A percentile compares a stretch with the other conserved stretches of the same genome.
Evolutionary conservation across 2,329 filamentous ascomycete genomes (phyloP).

Genomic region (Fusarium cyanostomum): DNA sequence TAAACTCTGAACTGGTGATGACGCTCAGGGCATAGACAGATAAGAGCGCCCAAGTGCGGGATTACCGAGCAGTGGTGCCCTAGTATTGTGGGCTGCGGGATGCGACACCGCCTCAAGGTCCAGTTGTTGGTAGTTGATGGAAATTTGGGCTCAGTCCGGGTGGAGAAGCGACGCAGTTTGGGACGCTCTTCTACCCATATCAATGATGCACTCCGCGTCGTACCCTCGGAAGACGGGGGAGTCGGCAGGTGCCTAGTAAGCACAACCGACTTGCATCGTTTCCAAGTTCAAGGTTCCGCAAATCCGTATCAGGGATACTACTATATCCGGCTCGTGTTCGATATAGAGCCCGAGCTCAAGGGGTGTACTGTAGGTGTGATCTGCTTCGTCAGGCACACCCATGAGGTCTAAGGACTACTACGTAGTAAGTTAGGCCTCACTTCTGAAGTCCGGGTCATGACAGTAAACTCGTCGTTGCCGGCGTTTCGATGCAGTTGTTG

Average conservation of each 20-base stretch:
- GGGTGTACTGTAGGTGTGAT: background rate
- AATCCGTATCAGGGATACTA: background rate
- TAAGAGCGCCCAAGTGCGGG: conserved; percentile 5
- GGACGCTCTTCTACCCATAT: conserved; percentile 1
- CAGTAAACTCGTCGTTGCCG: background rate
- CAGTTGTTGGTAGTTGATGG: background rate
- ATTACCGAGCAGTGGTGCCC: conserved; percentile 17
- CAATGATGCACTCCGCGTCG: conserved; percentile 6
- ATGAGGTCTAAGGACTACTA: background rate
- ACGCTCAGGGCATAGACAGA: background rate
- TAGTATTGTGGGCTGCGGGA: background rate
- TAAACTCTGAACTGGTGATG: conserved; percentile 7
- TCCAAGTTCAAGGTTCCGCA: background rate
- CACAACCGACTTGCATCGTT: conserved; percentile 4
- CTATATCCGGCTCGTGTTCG: conserved; percentile 3
- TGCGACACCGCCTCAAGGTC: background rate
- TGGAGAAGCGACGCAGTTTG: background rate
- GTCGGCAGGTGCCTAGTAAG: background rate
- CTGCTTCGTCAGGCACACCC: background rate
- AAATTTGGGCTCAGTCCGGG: conserved; percentile 4
- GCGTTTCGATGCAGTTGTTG: background rate
- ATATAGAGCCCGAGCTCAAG: background rate
- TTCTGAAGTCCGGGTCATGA: background rate
- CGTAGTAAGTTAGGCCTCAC: too few species aligned
- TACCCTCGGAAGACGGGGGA: background rate